phyloP scores from a whole-genome alignment of 2,329 filamentous ascomycete genomes.

The Epichloe sp. region DNA sequence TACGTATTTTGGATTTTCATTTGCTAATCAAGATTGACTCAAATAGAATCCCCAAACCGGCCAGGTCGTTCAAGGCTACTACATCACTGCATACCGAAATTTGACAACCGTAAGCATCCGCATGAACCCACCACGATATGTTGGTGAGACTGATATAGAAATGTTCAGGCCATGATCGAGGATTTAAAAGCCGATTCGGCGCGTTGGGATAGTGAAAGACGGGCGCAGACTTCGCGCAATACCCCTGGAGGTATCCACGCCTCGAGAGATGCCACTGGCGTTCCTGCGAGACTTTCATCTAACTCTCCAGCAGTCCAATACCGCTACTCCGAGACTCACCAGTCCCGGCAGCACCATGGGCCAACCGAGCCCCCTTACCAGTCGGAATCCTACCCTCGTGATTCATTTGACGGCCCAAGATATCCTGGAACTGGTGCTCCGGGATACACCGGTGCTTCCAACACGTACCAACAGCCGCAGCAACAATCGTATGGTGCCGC shows the following conservation, averaged over 20 bases:
- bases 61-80: conserved; percentile 57
- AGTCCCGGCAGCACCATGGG: conserved; percentile 35
- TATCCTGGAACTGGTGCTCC: conserved; percentile 38
- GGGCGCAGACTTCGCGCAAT: conserved; percentile 40
- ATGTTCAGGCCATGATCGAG: conserved; percentile 46
- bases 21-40: neutral
- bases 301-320: conserved; percentile 47
- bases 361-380: conserved; percentile 27
- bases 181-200: conserved; percentile 49
- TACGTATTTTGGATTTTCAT: no score
- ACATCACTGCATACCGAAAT: conserved; percentile 67
- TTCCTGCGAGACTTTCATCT: conserved; percentile 38
- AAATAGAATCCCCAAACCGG: conserved; percentile 39
- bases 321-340: conserved; percentile 39
- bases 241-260: conserved; percentile 44
- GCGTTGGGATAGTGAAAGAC: conserved; percentile 47
- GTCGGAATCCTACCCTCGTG: conserved; percentile 25
- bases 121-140: neutral
- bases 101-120: conserved; percentile 53
- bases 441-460: conserved; percentile 34
- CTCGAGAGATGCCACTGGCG: conserved; percentile 35
- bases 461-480: conserved; percentile 16
- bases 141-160: neutral
- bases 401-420: conserved; percentile 30
- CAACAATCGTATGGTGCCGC: conserved; percentile 17